These are phyloP conservation scores for Fusarium nanum DNA, from an alignment of 2,329 filamentous ascomycete genomes.

Conservation along the genomic window DNA sequence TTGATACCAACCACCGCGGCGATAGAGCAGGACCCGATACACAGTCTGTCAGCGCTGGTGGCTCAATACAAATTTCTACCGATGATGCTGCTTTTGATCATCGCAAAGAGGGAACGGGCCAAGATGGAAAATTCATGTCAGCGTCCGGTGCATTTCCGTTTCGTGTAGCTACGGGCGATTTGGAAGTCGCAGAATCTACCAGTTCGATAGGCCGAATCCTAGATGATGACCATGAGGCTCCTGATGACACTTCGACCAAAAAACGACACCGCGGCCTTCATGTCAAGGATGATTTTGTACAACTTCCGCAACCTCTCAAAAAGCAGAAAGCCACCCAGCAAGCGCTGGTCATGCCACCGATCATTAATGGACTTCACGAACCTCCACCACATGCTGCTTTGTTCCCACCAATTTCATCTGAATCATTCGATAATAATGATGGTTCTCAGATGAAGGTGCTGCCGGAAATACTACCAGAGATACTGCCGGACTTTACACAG, in stretches of 20 bases:
- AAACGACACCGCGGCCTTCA: slow-evolving; percentile 63
- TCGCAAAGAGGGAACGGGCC: slow-evolving; percentile 38
- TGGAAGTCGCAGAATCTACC: slow-evolving; percentile 54
- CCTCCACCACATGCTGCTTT: slow-evolving; percentile 70
- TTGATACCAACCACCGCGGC: slow-evolving; percentile 57
- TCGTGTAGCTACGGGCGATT: slow-evolving; percentile 56
- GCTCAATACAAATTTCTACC: slow-evolving; percentile 31
- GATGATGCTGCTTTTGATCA: slow-evolving; percentile 40
- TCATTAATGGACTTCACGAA: slow-evolving; percentile 73
- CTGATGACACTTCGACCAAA: slow-evolving; percentile 63
- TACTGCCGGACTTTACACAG: slow-evolving; percentile 58
- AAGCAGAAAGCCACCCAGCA: slow-evolving; percentile 71
- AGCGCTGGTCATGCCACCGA: slow-evolving; percentile 67
- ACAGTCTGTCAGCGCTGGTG: slow-evolving; percentile 23
- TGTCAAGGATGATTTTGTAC: slow-evolving; percentile 71
- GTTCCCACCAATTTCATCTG: slow-evolving; percentile 72
- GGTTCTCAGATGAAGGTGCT: slow-evolving; percentile 57
- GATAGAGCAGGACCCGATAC: slow-evolving; percentile 49
- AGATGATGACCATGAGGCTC: slow-evolving; percentile 56
- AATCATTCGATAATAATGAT: slow-evolving; percentile 64
- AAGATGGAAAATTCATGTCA: slow-evolving; percentile 43
- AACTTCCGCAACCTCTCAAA: slow-evolving; percentile 72
- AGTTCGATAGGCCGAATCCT: slow-evolving; percentile 61
- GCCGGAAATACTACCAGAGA: slow-evolving; percentile 51
- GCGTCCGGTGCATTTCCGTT: slow-evolving; percentile 51